A percentile compares a stretch with the other conserved stretches of the same genome.
phyloP scores from a whole-genome alignment of 2,329 filamentous ascomycete genomes.

The Monosporascus sp. region DNA sequence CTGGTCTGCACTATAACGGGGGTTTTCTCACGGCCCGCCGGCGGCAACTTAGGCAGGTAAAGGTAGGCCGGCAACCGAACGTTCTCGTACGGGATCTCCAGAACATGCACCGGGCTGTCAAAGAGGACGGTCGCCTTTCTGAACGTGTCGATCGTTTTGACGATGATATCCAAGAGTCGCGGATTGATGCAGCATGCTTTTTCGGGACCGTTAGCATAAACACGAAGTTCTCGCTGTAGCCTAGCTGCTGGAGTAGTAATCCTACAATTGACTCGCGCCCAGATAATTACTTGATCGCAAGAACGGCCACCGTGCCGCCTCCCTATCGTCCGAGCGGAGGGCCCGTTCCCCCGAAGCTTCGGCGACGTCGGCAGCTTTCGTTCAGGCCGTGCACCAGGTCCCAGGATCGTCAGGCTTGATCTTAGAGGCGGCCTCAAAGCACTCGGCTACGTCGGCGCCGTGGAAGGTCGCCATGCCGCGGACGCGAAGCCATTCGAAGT shows the following conservation, averaged over 20 bases:
- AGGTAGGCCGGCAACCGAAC: constrained; percentile 30
- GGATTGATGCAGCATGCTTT: too few species aligned
- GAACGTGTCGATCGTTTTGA: too few species aligned
- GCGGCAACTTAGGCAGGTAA: constrained; percentile 24
- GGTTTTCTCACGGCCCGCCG: constrained; percentile 19
- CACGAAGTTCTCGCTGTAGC: not conserved
- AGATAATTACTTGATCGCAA: constrained; percentile 36
- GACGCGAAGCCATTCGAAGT: constrained; percentile 37
- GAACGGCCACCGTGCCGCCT: constrained; percentile 28
- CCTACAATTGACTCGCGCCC: constrained; percentile 21
- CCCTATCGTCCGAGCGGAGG: constrained; percentile 19
- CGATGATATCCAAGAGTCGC: too few species aligned
- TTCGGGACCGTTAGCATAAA: not conserved
- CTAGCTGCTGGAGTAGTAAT: not conserved
- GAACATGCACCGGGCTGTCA: too few species aligned
- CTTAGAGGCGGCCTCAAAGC: constrained; percentile 28
- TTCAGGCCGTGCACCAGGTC: constrained; percentile 34
- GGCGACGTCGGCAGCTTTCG: constrained; percentile 22
- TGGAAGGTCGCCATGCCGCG: constrained; percentile 29
- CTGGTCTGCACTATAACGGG: constrained; percentile 30
- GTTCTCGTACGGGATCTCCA: constrained; percentile 26
- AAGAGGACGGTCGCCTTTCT: too few species aligned
- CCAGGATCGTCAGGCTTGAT: constrained; percentile 33
- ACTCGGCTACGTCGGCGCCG: constrained; percentile 35
- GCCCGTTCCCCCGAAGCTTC: constrained; percentile 30